phyloP scores from a whole-genome alignment of 768 basidiomycete genomes.

The Daedaleopsis sinensis region DNA sequence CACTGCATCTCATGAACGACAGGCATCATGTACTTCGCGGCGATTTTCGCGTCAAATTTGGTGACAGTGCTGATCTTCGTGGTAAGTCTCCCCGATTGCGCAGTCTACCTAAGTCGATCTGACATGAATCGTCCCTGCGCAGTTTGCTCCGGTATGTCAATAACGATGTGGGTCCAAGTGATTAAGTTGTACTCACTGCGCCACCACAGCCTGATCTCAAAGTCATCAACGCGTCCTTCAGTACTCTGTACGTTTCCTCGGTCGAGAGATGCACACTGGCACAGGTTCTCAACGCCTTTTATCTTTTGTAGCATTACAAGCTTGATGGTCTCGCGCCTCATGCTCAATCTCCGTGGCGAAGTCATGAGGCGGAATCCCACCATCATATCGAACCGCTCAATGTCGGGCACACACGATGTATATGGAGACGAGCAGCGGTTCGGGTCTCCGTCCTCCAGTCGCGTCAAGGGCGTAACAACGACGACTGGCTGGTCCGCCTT shows the following conservation, averaged over 20 bases:
- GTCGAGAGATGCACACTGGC: not conserved
- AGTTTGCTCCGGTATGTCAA: slow-evolving; percentile 19
- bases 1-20: not conserved
- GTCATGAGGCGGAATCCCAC: slow-evolving; percentile 16
- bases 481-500: slow-evolving; percentile 7
- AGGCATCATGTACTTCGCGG: slow-evolving; percentile 32
- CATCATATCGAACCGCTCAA: not conserved
- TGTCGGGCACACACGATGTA: no score
- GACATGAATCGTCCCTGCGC: not conserved
- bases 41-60: slow-evolving; percentile 28
- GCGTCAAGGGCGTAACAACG: not conserved
- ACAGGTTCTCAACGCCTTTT: not conserved
- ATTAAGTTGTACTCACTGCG: not conserved
- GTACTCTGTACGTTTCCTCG: slow-evolving; percentile 23
- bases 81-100: slow-evolving; percentile 12
- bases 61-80: slow-evolving; percentile 28
- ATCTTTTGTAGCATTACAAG: slow-evolving; percentile 18
- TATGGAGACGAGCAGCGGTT: slow-evolving; percentile 7
- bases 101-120: not conserved
- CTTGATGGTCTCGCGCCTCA: slow-evolving; percentile 28
- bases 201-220: slow-evolving; percentile 26
- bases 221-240: slow-evolving; percentile 32
- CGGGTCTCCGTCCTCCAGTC: not conserved
- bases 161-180: not conserved
- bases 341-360: slow-evolving; percentile 25